These are phyloP conservation scores for Zoysia pacifica DNA, from an alignment of 176 grass and related monocot genomes.

Conservation along the genomic window DNA sequence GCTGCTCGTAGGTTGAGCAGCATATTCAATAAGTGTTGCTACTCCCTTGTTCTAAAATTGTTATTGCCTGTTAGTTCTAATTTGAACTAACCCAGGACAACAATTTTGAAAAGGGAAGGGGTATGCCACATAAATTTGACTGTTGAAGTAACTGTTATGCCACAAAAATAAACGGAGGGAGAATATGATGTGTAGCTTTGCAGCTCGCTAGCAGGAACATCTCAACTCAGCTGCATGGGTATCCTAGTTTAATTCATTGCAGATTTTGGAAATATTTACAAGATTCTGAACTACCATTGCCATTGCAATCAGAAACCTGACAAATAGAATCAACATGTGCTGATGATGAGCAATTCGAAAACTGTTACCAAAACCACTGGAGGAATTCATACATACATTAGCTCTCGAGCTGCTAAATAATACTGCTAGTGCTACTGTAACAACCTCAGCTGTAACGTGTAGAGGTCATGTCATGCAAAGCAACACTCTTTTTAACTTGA, in stretches of 20 bases:
- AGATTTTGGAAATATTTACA: slow-evolving; percentile 42
- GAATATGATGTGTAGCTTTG: neutral
- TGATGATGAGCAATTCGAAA: slow-evolving; percentile 2
- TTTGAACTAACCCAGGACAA: no score
- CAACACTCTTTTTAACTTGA: slow-evolving; percentile 39
- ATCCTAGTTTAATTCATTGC: slow-evolving; percentile 27
- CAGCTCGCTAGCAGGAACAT: no score
- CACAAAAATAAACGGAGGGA: neutral
- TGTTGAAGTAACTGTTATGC: neutral
- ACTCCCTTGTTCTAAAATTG: no score
- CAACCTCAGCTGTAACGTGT: slow-evolving; percentile 24
- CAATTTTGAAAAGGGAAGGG: no score
- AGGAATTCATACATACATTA: slow-evolving; percentile 46
- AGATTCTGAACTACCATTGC: neutral
- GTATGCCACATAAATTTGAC: neutral
- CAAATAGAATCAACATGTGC: neutral
- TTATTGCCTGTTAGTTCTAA: no score
- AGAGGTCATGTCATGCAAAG: slow-evolving; percentile 43
- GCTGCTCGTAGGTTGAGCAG: slow-evolving; percentile 7
- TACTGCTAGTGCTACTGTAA: slow-evolving; percentile 45
- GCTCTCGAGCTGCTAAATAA: slow-evolving; percentile 50
- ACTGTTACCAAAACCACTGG: slow-evolving; percentile 23
- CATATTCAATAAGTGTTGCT: slow-evolving; percentile 18
- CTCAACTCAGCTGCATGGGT: neutral
- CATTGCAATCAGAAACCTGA: slow-evolving; percentile 14